Evolutionary conservation across 176 grass and related monocot genomes (phyloP).

Genomic region (Eleusine indica): DNA sequence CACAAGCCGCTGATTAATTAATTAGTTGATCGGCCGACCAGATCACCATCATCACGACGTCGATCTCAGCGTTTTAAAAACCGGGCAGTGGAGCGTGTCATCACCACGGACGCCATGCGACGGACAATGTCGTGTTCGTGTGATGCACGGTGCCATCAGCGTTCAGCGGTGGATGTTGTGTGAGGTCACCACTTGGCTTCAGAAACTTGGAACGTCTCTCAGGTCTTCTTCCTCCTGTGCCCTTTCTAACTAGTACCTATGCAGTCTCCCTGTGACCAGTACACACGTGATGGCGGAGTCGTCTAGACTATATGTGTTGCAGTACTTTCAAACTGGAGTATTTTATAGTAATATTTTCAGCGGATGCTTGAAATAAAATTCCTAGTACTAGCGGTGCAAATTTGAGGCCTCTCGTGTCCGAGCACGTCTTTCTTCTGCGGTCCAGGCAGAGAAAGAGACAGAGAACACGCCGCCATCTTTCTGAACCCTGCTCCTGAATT

Average conservation of each 20-base stretch:
- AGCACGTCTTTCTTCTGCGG: not conserved
- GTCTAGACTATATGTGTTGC: too few relatives aligned
- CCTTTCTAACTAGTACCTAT: too few relatives aligned
- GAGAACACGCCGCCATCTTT: conserved; percentile 9
- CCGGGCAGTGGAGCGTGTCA: not conserved
- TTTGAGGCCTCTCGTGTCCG: not conserved
- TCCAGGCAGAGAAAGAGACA: not conserved
- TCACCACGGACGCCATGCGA: not conserved
- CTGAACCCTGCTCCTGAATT: not conserved
- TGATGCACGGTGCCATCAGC: not conserved
- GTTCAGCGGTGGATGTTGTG: too few relatives aligned
- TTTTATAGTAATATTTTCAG: too few relatives aligned
- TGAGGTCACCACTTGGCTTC: too few relatives aligned
- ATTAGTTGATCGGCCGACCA: not conserved
- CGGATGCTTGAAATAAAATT: not conserved
- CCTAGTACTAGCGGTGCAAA: not conserved
- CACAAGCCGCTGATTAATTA: not conserved
- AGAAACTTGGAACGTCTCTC: too few relatives aligned
- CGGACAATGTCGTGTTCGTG: too few relatives aligned
- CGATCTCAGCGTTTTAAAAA: not conserved
- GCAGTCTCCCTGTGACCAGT: too few relatives aligned
- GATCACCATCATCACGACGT: too few relatives aligned
- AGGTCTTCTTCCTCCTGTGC: too few relatives aligned
- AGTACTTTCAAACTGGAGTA: too few relatives aligned
- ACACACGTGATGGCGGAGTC: too few relatives aligned